Percentiles rank a stretch among this genome's conserved stretches.
phyloP scores from a whole-genome alignment of 83 land plant genomes.

The Picea abies region DNA sequence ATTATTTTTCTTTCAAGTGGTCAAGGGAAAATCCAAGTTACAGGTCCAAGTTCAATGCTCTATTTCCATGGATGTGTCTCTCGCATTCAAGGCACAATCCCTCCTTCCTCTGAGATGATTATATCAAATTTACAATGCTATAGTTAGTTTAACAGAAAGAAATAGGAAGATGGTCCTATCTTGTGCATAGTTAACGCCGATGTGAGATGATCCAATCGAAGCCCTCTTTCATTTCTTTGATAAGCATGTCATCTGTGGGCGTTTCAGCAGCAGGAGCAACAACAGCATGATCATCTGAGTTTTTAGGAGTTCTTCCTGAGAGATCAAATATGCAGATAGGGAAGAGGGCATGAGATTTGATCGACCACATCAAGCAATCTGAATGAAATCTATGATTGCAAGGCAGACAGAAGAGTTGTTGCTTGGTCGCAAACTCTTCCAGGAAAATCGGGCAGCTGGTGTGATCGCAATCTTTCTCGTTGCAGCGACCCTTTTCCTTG shows the following conservation, averaged over 20 bases:
- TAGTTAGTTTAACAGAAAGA: no score
- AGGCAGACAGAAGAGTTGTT: slow-evolving; percentile 43
- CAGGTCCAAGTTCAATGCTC: no score
- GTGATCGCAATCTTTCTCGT: slow-evolving; percentile 20
- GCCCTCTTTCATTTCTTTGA: slow-evolving; percentile 29
- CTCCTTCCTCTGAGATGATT: no score
- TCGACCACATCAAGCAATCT: slow-evolving; percentile 60
- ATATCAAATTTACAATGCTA: no score
- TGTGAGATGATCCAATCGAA: slow-evolving; percentile 4
- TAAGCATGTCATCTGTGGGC: slow-evolving; percentile 11
- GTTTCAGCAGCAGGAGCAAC: neutral
- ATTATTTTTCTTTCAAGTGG: no score
- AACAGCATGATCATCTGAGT: neutral
- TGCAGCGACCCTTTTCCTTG: neutral
- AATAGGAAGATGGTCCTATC: no score
- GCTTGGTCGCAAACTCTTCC: slow-evolving; percentile 42
- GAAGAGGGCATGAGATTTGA: slow-evolving; percentile 56
- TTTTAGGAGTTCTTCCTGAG: slow-evolving; percentile 9
- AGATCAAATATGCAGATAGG: slow-evolving; percentile 52
- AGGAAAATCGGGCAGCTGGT: slow-evolving; percentile 53
- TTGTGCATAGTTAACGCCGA: neutral
- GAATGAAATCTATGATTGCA: slow-evolving; percentile 69
- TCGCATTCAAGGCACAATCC: no score
- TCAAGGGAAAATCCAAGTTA: no score
- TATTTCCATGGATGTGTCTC: no score